Evolutionary conservation across 225 moss, liverwort and hornwort species (phyloP).

Genomic region (Polytrichum commune): DNA sequence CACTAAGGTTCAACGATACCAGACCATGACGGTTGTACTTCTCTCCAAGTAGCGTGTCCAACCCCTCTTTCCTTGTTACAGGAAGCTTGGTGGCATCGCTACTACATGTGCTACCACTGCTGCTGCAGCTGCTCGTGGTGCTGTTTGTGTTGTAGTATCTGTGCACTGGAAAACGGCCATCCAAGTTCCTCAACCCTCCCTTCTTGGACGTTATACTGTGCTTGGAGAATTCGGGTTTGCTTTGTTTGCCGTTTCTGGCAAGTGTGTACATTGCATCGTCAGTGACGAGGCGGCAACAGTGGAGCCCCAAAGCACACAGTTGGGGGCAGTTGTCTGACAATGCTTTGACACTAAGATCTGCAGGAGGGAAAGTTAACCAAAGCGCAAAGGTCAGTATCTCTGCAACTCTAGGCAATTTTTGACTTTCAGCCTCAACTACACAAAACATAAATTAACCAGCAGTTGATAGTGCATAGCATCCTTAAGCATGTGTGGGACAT

Average conservation of each 20-base stretch:
- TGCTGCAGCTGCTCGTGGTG: constrained; percentile 61
- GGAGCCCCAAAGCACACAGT: constrained; percentile 70
- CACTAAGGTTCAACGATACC: constrained; percentile 82
- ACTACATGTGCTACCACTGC: constrained; percentile 69
- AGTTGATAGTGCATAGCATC: no score
- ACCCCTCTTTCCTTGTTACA: constrained; percentile 48
- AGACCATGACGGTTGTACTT: constrained; percentile 51
- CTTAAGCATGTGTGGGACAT: no score
- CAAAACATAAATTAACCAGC: no score
- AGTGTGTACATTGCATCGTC: constrained; percentile 83
- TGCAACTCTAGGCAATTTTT: no score
- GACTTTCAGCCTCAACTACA: no score
- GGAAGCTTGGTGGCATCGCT: constrained; percentile 69
- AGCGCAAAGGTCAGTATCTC: background rate
- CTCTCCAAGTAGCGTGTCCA: constrained; percentile 57
- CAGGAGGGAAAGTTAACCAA: background rate
- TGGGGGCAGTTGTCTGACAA: constrained; percentile 73
- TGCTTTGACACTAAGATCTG: constrained; percentile 86
- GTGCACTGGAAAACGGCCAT: constrained; percentile 4
- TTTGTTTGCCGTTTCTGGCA: constrained; percentile 46
- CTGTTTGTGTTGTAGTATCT: constrained; percentile 24
- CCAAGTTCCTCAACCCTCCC: constrained; percentile 5
- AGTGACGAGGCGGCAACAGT: constrained; percentile 70
- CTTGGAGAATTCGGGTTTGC: constrained; percentile 16
- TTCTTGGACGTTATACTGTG: constrained; percentile 19